Evolutionary conservation across 495 filamentous ascomycete species (phyloP).

Genomic region (Tuber umbilicatum): DNA sequence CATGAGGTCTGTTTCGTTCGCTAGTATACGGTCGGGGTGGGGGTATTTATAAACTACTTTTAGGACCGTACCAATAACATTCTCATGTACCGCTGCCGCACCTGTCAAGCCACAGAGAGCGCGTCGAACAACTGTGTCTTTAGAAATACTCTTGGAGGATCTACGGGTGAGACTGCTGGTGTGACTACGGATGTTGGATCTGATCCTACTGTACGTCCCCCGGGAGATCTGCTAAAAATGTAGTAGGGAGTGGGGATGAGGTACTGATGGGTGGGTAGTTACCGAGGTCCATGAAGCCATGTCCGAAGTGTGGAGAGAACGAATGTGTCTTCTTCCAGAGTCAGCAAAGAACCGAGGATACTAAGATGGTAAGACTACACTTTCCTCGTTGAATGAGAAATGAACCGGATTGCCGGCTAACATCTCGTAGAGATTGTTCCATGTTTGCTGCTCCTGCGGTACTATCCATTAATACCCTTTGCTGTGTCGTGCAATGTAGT

Average conservation of each 20-base stretch:
- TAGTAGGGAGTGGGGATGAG: constrained; percentile 19
- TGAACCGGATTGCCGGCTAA: constrained; percentile 6
- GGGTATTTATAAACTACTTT: not conserved
- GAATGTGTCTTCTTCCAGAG: constrained; percentile 98
- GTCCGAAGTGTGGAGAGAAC: constrained; percentile 72
- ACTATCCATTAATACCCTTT: constrained; percentile 63
- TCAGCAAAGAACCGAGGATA: constrained; percentile 90
- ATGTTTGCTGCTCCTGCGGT: constrained; percentile 88
- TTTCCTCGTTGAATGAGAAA: not conserved
- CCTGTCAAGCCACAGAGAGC: constrained; percentile 79
- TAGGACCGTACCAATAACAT: constrained; percentile 50
- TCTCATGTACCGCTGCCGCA: constrained; percentile 76
- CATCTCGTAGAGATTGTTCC: constrained; percentile 78
- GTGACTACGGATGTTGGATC: constrained; percentile 93
- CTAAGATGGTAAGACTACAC: constrained; percentile 77
- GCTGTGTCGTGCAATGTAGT: constrained; percentile 1
- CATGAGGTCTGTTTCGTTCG: constrained; percentile 67
- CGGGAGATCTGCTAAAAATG: constrained; percentile 40
- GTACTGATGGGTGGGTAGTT: constrained; percentile 44
- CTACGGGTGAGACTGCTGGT: constrained; percentile 89
- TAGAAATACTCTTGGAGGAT: constrained; percentile 80
- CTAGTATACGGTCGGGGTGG: constrained; percentile 49
- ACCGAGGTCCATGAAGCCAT: constrained; percentile 72
- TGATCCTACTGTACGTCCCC: constrained; percentile 90
- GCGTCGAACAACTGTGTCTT: constrained; percentile 83